These are phyloP conservation scores for Solanum paucissectum DNA, from an alignment of 257 asterid species.

Conservation along the genomic window DNA sequence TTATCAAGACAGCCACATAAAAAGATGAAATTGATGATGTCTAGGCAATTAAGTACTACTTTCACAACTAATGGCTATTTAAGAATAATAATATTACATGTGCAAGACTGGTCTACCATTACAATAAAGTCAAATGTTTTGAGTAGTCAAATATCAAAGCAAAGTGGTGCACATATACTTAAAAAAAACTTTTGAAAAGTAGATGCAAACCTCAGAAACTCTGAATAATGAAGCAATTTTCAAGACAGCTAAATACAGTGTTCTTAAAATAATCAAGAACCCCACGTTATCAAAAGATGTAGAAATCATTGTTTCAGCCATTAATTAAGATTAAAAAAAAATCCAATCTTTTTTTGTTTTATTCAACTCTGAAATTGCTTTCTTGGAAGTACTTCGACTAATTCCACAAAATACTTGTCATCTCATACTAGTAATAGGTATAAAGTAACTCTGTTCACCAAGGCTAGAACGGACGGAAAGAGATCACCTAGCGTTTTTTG, in stretches of 20 bases:
- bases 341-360: background rate
- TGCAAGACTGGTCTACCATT: constrained; percentile 10
- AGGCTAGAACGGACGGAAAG: background rate
- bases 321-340: background rate
- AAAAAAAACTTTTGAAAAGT: constrained; percentile 22
- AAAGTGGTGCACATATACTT: constrained; percentile 3
- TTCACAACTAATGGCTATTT: background rate
- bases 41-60: background rate
- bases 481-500: background rate
- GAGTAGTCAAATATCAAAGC: constrained; percentile 24
- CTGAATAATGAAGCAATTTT: background rate
- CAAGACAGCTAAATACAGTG: constrained; percentile 21
- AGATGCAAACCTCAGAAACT: constrained; percentile 18
- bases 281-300: constrained; percentile 47
- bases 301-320: constrained; percentile 27
- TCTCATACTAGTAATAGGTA: background rate
- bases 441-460: background rate
- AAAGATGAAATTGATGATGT: background rate
- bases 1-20: background rate
- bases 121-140: constrained; percentile 32
- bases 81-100: background rate
- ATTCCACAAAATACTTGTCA: background rate
- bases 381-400: background rate
- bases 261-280: constrained; percentile 19
- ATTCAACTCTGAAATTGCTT: constrained; percentile 5